Conservation (phyloP, 768 basidiomycete species). For the Butyriboletus loyo region DNA sequence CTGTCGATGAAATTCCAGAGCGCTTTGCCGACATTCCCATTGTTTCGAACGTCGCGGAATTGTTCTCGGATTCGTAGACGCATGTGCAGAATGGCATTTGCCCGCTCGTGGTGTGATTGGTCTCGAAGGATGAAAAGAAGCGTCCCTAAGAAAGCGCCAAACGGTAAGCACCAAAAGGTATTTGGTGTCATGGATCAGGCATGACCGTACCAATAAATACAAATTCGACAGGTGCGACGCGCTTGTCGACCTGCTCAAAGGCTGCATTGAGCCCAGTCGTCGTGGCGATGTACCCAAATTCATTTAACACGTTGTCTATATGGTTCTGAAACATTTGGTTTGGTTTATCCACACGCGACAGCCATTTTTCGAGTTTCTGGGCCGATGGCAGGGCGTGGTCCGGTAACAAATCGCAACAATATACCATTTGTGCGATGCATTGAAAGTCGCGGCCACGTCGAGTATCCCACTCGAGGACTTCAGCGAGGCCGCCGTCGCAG, state of each 20-base stretch:
- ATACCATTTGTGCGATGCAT: constrained; percentile 66
- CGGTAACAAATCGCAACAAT: constrained; percentile 54
- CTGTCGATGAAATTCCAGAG: constrained; percentile 58
- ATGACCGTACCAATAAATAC: constrained; percentile 66
- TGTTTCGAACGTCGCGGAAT: constrained; percentile 65
- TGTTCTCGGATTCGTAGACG: constrained; percentile 52
- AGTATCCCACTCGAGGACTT: constrained; percentile 58
- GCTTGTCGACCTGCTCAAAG: constrained; percentile 52
- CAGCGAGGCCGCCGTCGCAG: constrained; percentile 56
- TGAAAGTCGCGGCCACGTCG: constrained; percentile 77
- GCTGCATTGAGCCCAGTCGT: constrained; percentile 39
- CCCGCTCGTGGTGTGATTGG: constrained; percentile 41
- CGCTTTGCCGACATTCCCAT: constrained; percentile 48
- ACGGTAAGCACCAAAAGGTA: background rate
- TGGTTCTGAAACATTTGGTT: constrained; percentile 46
- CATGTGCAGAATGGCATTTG: constrained; percentile 54
- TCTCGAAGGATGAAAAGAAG: constrained; percentile 56
- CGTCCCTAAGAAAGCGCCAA: constrained; percentile 49
- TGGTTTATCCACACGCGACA: constrained; percentile 37
- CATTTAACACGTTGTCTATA: constrained; percentile 51
- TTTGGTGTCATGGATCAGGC: background rate
- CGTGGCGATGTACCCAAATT: constrained; percentile 53
- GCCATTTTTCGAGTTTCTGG: constrained; percentile 52
- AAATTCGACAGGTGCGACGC: constrained; percentile 73
- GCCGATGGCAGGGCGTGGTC: constrained; percentile 51